phyloP scores from a whole-genome alignment of 2,329 filamentous ascomycete genomes.

The Shiraia sp. region DNA sequence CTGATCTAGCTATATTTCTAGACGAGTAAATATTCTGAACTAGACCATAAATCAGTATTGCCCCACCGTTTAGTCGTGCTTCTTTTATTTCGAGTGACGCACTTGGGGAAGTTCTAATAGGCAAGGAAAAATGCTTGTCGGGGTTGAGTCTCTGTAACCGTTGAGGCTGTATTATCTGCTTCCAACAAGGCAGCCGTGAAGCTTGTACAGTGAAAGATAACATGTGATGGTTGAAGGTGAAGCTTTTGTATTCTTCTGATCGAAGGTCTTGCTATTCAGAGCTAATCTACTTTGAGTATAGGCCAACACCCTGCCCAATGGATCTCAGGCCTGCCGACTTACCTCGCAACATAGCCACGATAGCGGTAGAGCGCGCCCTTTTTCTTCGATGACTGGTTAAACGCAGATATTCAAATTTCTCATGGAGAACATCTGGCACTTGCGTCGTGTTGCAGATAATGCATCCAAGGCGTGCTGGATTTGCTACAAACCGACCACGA shows the following conservation, averaged over 20 bases:
- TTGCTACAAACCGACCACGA: constrained; percentile 86
- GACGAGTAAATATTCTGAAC: too few relatives aligned
- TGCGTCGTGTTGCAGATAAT: constrained; percentile 84
- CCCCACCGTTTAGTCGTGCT: too few relatives aligned
- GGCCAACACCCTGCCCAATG: constrained; percentile 2
- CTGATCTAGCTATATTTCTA: background rate
- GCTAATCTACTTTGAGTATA: constrained; percentile 13
- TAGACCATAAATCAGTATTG: too few relatives aligned
- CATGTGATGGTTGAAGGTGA: constrained; percentile 10
- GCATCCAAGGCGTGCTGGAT: constrained; percentile 83
- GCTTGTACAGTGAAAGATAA: constrained; percentile 6
- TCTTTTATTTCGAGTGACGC: constrained; percentile 7
- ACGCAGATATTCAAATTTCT: constrained; percentile 4
- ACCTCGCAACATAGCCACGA: background rate
- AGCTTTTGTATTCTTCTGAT: background rate
- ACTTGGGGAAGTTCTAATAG: constrained; percentile 13
- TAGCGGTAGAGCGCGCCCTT: too few relatives aligned
- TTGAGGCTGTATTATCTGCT: too few relatives aligned
- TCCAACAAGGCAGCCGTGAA: too few relatives aligned
- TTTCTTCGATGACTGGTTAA: too few relatives aligned
- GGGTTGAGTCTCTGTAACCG: too few relatives aligned
- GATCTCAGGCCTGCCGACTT: background rate
- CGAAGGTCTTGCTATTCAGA: background rate
- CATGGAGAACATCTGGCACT: constrained; percentile 78
- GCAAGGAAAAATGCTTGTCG: too few relatives aligned